Conservation (phyloP, 345 rosid species). For the Ceriops decandra region DNA sequence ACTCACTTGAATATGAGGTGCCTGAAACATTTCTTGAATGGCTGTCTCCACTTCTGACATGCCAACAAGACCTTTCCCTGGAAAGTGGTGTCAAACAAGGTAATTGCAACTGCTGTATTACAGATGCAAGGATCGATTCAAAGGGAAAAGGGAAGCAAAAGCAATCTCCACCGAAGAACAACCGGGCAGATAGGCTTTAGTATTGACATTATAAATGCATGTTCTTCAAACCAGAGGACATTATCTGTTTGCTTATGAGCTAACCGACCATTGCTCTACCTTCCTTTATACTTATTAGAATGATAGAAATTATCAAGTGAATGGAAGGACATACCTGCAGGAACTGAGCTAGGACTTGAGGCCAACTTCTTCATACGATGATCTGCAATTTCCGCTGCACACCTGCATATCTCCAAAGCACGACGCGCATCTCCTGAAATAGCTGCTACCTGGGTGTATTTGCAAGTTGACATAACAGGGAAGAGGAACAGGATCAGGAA, state of each 20-base stretch:
- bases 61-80: slow-evolving; percentile 60
- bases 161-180: too few species aligned
- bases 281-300: slow-evolving; percentile 1
- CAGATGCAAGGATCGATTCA: background rate
- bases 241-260: background rate
- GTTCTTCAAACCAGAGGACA: background rate
- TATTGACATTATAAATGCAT: background rate
- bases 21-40: slow-evolving; percentile 94
- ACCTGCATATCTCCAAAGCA: slow-evolving; percentile 93
- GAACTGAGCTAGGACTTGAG: slow-evolving; percentile 17
- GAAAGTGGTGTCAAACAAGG: slow-evolving; percentile 19
- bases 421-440: slow-evolving; percentile 98
- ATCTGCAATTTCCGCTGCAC: slow-evolving; percentile 93
- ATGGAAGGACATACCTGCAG: slow-evolving; percentile 34
- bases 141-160: background rate
- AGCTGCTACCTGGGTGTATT: slow-evolving; percentile 67
- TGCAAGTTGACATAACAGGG: slow-evolving; percentile 3
- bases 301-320: background rate
- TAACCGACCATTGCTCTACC: background rate
- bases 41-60: slow-evolving; percentile 88
- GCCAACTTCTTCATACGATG: slow-evolving; percentile 44
- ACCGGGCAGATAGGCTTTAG: background rate
- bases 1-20: slow-evolving; percentile 94
- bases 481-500: background rate
- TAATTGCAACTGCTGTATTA: background rate